These are phyloP conservation scores for Kwoniella botswanensis DNA, from an alignment of 768 basidiomycete genomes.

Conservation along the genomic window DNA sequence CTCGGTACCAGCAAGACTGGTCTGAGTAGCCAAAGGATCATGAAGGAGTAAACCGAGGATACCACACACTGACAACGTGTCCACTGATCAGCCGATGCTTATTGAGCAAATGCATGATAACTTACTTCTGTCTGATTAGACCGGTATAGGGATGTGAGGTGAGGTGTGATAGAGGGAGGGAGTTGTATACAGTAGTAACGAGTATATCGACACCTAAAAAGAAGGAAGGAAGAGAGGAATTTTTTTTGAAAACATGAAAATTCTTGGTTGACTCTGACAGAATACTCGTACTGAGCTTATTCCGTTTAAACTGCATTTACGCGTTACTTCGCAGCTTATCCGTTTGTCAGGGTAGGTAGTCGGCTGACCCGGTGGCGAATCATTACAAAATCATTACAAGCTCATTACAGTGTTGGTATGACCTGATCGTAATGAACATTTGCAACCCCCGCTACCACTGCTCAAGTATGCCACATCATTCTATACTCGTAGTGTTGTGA, in stretches of 20 bases:
- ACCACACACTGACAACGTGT: slow-evolving; percentile 73
- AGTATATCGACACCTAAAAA: slow-evolving; percentile 16
- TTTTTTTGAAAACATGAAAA: slow-evolving; percentile 8
- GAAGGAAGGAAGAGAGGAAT: slow-evolving; percentile 6
- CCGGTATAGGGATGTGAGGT: background rate
- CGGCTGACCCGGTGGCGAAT: slow-evolving; percentile 10
- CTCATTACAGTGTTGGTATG: no score
- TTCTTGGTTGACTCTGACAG: background rate
- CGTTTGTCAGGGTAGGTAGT: background rate
- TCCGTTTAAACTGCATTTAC: background rate
- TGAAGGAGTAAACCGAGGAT: slow-evolving; percentile 86
- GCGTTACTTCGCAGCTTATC: background rate
- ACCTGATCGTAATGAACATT: background rate
- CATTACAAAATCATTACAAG: slow-evolving; percentile 4
- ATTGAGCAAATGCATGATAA: background rate
- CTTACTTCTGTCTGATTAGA: slow-evolving; percentile 8
- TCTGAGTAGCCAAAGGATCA: slow-evolving; percentile 64
- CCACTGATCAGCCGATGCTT: no score
- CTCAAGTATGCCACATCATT: background rate
- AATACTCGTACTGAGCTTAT: background rate
- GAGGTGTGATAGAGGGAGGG: slow-evolving; percentile 8
- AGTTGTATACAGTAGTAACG: background rate
- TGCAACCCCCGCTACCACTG: background rate
- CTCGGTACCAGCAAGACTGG: slow-evolving; percentile 75
- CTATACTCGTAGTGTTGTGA: no score